Percentiles rank a stretch among this genome's conserved stretches.
Evolutionary conservation across 768 basidiomycete genomes (phyloP).

Genomic region (Lactifluus volemus): DNA sequence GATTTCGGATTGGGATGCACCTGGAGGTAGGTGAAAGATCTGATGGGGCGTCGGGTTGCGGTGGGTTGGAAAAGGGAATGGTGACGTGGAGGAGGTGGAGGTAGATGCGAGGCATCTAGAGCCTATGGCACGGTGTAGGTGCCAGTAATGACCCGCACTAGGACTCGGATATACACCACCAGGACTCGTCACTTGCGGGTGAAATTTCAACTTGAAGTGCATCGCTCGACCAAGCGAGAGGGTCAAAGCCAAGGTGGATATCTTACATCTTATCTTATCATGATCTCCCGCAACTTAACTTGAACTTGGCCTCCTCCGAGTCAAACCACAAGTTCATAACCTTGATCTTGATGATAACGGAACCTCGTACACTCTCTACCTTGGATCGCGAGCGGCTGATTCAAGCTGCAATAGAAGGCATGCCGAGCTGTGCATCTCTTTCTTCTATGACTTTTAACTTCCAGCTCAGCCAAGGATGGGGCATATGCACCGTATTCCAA

Average conservation of each 20-base stretch:
- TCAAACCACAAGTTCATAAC: too few relatives aligned
- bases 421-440: background rate
- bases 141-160: background rate
- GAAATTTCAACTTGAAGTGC: background rate
- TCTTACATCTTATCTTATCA: background rate
- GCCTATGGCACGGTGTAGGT: background rate
- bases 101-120: background rate
- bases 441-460: background rate
- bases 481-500: constrained; percentile 84
- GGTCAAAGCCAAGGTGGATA: too few relatives aligned
- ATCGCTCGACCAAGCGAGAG: background rate
- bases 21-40: constrained; percentile 56
- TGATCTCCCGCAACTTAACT: too few relatives aligned
- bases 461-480: constrained; percentile 49
- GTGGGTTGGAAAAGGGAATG: constrained; percentile 44
- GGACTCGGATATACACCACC: background rate
- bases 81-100: constrained; percentile 20
- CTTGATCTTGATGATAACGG: background rate
- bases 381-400: constrained; percentile 45
- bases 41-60: constrained; percentile 55
- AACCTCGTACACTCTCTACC: constrained; percentile 27
- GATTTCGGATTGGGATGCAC: constrained; percentile 51
- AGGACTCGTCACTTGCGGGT: background rate
- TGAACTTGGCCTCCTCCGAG: too few relatives aligned
- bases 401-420: constrained; percentile 52